These are phyloP conservation scores for Phanerodontia chrysosporium DNA, from an alignment of 768 basidiomycete species.

Conservation along the genomic window DNA sequence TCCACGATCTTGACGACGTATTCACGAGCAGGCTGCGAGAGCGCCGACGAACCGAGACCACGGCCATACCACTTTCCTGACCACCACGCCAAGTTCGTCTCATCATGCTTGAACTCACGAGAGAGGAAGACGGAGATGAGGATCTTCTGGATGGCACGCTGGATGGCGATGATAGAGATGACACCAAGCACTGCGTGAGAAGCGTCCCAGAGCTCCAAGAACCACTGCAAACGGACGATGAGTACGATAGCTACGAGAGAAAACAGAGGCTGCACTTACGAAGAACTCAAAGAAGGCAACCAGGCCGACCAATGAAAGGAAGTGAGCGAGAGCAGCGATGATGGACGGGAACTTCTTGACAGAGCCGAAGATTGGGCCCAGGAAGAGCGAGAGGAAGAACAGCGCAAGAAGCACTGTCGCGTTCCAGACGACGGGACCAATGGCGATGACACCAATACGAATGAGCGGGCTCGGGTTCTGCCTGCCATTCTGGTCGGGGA, in stretches of 20 bases:
- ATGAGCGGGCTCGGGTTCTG: constrained; percentile 80
- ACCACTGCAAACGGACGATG: constrained; percentile 57
- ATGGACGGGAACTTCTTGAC: constrained; percentile 88
- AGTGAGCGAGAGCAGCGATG: constrained; percentile 91
- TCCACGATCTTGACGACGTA: constrained; percentile 98
- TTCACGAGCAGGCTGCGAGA: constrained; percentile 95
- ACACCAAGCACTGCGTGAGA: constrained; percentile 94
- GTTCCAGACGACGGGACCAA: constrained; percentile 96
- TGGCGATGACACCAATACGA: constrained; percentile 80
- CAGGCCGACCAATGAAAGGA: constrained; percentile 74
- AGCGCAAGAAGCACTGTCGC: constrained; percentile 78
- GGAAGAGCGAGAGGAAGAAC: constrained; percentile 89
- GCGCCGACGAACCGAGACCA: constrained; percentile 84
- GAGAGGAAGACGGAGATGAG: constrained; percentile 92
- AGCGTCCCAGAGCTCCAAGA: constrained; percentile 94
- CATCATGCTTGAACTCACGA: constrained; percentile 97
- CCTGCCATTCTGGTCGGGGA: constrained; percentile 62
- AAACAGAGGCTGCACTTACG: constrained; percentile 48
- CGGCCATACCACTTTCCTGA: constrained; percentile 97
- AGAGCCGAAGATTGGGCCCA: constrained; percentile 83
- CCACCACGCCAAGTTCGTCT: constrained; percentile 99
- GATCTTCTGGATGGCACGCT: constrained; percentile 91
- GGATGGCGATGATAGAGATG: constrained; percentile 84
- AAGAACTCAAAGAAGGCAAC: constrained; percentile 95
- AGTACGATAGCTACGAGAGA: constrained; percentile 19